Evolutionary conservation across 2,329 filamentous ascomycete genomes (phyloP).

Genomic region (Phialocephala subalpina): DNA sequence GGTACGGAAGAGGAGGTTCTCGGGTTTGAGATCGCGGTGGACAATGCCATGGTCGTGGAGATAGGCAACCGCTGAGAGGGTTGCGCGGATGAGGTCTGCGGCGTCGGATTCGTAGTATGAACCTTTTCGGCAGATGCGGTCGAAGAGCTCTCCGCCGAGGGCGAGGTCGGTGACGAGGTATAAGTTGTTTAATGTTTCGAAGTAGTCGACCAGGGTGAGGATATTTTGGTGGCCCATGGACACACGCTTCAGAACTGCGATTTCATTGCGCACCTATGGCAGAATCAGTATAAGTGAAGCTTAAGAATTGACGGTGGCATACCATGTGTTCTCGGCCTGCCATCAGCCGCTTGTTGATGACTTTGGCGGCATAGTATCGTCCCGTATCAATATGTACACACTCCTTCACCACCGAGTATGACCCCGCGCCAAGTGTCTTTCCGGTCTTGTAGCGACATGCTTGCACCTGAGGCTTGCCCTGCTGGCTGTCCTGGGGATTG

Average conservation of each 20-base stretch:
- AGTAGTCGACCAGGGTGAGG: constrained; percentile 96
- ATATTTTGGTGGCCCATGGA: constrained; percentile 99
- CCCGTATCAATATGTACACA: constrained; percentile 98
- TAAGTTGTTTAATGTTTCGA: constrained; percentile 99
- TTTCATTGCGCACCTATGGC: constrained; percentile 89
- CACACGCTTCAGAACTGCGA: constrained; percentile 96
- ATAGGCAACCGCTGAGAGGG: constrained; percentile 96
- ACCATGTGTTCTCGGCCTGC: constrained; percentile 98
- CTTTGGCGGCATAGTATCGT: constrained; percentile 97
- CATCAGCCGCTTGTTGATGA: constrained; percentile 99
- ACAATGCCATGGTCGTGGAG: constrained; percentile 99
- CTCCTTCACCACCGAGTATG: constrained; percentile 98
- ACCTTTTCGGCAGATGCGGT: constrained; percentile 97
- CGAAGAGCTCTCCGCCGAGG: constrained; percentile 94
- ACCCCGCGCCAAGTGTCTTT: constrained; percentile 95
- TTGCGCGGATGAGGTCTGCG: constrained; percentile 92
- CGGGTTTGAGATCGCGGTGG: constrained; percentile 95
- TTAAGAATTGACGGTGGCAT: constrained; percentile 29
- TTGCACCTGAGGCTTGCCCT: constrained; percentile 64
- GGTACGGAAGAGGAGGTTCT: constrained; percentile 95
- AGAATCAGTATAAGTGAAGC: constrained; percentile 20
- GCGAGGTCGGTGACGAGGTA: constrained; percentile 98
- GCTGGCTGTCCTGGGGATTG: constrained; percentile 37
- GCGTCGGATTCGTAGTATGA: constrained; percentile 98
- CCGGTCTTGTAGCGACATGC: constrained; percentile 98